phyloP scores from a whole-genome alignment of 2,329 filamentous ascomycete species.

The Aspergillus pseudoviridinutans region DNA sequence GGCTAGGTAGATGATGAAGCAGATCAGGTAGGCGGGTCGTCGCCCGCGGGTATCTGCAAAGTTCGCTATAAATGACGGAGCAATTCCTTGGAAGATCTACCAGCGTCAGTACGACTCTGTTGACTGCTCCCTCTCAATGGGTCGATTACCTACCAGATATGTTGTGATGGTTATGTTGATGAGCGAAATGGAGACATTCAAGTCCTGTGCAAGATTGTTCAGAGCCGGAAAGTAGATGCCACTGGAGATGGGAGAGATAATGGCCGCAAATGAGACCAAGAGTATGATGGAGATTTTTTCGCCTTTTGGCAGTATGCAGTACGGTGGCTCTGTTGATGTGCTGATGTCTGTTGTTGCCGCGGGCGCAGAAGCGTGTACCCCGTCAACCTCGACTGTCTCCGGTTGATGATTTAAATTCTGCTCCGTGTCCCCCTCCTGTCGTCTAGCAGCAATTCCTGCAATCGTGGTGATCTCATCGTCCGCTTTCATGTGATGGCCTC shows the following conservation, averaged over 20 bases:
- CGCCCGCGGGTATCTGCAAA: conserved; percentile 59
- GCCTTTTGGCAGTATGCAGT: neutral
- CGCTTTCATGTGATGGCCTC: too few species aligned
- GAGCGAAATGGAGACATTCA: conserved; percentile 35
- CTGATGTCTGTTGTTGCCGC: too few species aligned
- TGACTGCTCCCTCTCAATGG: too few species aligned
- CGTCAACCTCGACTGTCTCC: too few species aligned
- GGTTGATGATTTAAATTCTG: too few species aligned
- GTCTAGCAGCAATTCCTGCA: too few species aligned
- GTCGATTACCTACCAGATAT: conserved; percentile 36
- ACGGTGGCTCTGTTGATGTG: too few species aligned
- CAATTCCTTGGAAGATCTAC: conserved; percentile 57
- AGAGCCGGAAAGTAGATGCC: conserved; percentile 31
- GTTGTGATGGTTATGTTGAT: conserved; percentile 49
- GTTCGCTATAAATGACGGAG: conserved; percentile 59
- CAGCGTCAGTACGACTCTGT: neutral
- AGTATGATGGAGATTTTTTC: neutral
- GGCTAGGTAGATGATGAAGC: conserved; percentile 44
- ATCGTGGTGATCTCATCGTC: too few species aligned
- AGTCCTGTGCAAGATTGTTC: conserved; percentile 30
- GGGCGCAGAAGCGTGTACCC: too few species aligned
- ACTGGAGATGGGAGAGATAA: conserved; percentile 25
- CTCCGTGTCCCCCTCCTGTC: too few species aligned
- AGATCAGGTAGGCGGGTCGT: conserved; percentile 58
- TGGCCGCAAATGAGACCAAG: conserved; percentile 5